Base-by-base conservation (phyloP, 345 rosid genomes). In the Salix koriyanagi region DNA sequence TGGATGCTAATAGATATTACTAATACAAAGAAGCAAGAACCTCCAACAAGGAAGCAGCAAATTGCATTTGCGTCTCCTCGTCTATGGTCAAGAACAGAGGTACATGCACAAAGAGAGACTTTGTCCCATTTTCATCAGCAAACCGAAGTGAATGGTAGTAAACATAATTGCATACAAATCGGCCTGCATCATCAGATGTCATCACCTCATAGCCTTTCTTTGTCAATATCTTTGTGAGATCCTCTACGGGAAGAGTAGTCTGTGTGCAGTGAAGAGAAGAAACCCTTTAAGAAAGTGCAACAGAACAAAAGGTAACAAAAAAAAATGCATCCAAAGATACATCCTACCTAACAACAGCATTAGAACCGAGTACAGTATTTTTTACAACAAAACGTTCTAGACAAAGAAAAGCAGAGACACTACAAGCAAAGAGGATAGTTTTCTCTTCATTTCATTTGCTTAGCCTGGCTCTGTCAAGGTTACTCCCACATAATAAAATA, bases 141-240 rank as follows among this genome's bases (percentile, higher is more conserved):
- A 96, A 93, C 73, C 91, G 83, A 71, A 96, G 95, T 66, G 99
- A 96, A 54, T 96, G 98, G 73, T 96, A 96, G 84, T 96, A 96
- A 36, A 93, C 93, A 46, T 93, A 96, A 84, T 95, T 96, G 94
- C 99, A 96, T 37, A 96, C 99, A 76, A 96, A 96, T 65, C 99
- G 90, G 34, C 99, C 99, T 0, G 99, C 99, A 81, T 96, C 99
- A 78, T 89, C 88, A 0, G 99, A 96, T 39, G 87, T 76, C 86
- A 86, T 88, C 79, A 93, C 97, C 9, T 96, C 95, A 67, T 78
- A 90, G 54, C 98, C 98, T 72, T 89, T 89, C 80, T 90, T 85
- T 19, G 68, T 84, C 76, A 92, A 79, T 21, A 85, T 87, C 74
- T 85, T 88, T n/a, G 90, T 84, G 30, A 92, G 88, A 73, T 88